A percentile compares a stretch with the other conserved stretches of the same genome.
Evolutionary conservation across 164 flowering plant genomes (phyloP).

Genomic region (Macadamia tetraphylla): DNA sequence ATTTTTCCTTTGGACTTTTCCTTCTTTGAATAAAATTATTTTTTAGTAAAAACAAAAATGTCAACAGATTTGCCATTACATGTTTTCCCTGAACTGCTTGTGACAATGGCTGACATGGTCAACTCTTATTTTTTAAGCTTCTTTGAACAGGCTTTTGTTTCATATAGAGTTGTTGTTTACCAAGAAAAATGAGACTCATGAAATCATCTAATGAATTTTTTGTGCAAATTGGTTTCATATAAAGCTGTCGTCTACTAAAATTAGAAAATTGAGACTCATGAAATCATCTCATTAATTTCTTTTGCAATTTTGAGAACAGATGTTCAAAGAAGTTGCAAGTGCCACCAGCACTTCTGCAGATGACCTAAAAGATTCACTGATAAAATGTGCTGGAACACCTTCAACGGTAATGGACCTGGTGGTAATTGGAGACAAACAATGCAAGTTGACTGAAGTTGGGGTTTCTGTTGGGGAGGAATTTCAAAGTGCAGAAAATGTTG

Average conservation of each 20-base stretch:
- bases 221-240: neutral
- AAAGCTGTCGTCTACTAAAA: too few relatives aligned
- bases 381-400: conserved; percentile 9
- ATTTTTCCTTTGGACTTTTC: too few relatives aligned
- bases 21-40: too few relatives aligned
- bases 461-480: conserved; percentile 5
- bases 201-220: neutral
- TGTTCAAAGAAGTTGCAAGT: neutral
- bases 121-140: too few relatives aligned
- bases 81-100: too few relatives aligned
- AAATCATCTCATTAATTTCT: neutral
- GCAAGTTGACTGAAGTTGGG: neutral
- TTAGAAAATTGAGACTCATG: neutral
- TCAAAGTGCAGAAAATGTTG: conserved; percentile 4
- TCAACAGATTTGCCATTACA: too few relatives aligned
- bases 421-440: conserved; percentile 6
- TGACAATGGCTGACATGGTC: too few relatives aligned
- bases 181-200: neutral
- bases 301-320: conserved; percentile 12
- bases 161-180: too few relatives aligned
- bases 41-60: too few relatives aligned
- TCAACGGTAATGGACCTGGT: conserved; percentile 1
- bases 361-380: neutral
- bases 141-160: too few relatives aligned
- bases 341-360: conserved; percentile 1